Base-by-base conservation (phyloP, 2,329 filamentous ascomycete species). In the Botrytis tulipae region DNA sequence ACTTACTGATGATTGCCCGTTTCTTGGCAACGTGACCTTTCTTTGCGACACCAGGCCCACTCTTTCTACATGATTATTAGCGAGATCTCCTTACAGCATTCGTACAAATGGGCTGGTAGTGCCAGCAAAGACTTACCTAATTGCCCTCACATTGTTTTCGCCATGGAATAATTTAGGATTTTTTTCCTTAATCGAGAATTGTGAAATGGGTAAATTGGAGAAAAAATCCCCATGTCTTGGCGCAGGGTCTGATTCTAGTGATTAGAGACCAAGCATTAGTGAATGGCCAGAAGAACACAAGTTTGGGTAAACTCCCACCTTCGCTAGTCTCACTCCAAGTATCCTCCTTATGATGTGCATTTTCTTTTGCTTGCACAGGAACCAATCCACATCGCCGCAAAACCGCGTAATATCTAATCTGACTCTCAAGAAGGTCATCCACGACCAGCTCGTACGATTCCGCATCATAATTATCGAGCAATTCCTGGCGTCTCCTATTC, bases 21-120 rank as follows among this genome's bases (percentile, higher is more conserved):
- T 68, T 68, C 35, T 68, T 57, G 48, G 35, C 25, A 37, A 57
- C 18, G 18, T 67, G 65, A 37, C 46, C 25, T 68, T 42, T 57
- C 35, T 57, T 68, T 20, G 37, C 32, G 37, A 69, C 46, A 22
- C 66, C 35, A 22, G 48, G 1, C 37, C 66, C 66, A 69, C 66
- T 57, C 9, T 69, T 69, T 44, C 66, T 69, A 48, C 40, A 32
- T 9, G 20, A 20, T 12, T n/a, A 44, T 54, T 69, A 69, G 66
- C 66, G 66, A 69, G 48, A 29, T 57, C 66, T 57, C 48, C 66
- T 57, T 42, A 42, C 42, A 22, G 8, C 35, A 42, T 32, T 22
- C 29, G 48, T 32, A n/a, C 22, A 37, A n/a, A 32, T 14, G 8
- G 48, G 7, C 46, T 25, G 14, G 46, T 35, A 35, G 63, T 66